phyloP scores from a whole-genome alignment of 192 early-diverging fungal genomes.

The Coemansia sp. region DNA sequence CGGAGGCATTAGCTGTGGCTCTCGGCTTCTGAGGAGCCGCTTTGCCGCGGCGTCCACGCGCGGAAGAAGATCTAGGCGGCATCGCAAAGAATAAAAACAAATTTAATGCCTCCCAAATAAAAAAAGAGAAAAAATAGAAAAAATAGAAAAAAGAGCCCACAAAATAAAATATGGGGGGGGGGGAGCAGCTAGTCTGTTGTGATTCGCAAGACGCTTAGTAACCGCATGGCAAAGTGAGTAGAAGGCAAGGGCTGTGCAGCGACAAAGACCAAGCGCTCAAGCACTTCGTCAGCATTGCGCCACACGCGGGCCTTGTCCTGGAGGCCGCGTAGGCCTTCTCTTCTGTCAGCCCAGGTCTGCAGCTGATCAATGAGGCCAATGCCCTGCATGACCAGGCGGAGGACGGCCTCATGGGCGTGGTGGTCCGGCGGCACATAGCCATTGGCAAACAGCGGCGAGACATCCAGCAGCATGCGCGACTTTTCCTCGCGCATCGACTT shows the following conservation, averaged over 20 bases:
- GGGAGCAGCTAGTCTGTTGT: background rate
- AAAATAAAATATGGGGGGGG: background rate
- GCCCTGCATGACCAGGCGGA: slow-evolving; percentile 37
- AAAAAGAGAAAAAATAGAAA: background rate
- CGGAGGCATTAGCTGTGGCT: background rate
- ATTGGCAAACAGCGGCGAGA: slow-evolving; percentile 14
- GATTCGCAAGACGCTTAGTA: slow-evolving; percentile 31
- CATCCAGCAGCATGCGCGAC: slow-evolving; percentile 1
- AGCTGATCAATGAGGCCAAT: slow-evolving; percentile 46
- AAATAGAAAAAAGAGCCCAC: background rate
- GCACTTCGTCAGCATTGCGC: slow-evolving; percentile 34
- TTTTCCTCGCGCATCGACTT: slow-evolving; percentile 10
- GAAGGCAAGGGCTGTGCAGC: slow-evolving; percentile 14
- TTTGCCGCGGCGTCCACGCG: background rate
- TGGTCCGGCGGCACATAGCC: slow-evolving; percentile 6
- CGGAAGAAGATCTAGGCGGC: background rate
- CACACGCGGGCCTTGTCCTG: slow-evolving; percentile 29
- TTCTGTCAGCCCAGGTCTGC: slow-evolving; percentile 43
- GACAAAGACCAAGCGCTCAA: slow-evolving; percentile 43
- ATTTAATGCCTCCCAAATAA: background rate
- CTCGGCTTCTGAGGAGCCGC: background rate
- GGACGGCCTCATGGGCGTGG: slow-evolving; percentile 16
- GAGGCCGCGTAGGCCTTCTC: slow-evolving; percentile 24
- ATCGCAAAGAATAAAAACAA: background rate
- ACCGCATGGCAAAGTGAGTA: slow-evolving; percentile 22